Evolutionary conservation across 2,329 filamentous ascomycete genomes (phyloP).

Genomic region (Curvularia spicifera): DNA sequence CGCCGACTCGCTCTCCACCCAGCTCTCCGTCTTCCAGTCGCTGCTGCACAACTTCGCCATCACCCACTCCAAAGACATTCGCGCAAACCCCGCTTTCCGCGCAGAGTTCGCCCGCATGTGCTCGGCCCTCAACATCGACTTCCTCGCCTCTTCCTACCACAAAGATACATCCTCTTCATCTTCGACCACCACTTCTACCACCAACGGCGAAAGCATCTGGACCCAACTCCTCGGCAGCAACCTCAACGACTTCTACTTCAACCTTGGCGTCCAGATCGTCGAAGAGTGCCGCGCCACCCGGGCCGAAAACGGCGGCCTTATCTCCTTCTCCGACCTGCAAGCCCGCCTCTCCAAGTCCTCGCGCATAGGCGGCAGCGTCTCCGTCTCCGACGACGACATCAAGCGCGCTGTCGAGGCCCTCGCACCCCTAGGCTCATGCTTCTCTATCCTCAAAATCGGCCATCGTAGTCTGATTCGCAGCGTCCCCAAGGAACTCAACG

Average conservation of each 20-base stretch:
- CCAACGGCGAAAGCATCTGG: slow-evolving; percentile 75
- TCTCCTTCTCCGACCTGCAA: slow-evolving; percentile 80
- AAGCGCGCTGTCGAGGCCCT: slow-evolving; percentile 86
- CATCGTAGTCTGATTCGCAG: slow-evolving; percentile 87
- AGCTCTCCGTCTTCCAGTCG: slow-evolving; percentile 94
- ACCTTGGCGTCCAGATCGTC: slow-evolving; percentile 92
- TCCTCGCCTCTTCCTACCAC: slow-evolving; percentile 66
- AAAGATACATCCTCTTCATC: slow-evolving; percentile 49
- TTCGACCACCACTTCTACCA: background rate
- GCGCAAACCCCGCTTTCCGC: slow-evolving; percentile 91
- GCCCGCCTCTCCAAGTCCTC: slow-evolving; percentile 75
- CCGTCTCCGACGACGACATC: slow-evolving; percentile 91
- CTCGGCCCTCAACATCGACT: slow-evolving; percentile 93
- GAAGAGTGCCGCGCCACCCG: slow-evolving; percentile 88
- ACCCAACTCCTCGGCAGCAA: slow-evolving; percentile 87
- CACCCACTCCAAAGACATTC: slow-evolving; percentile 94
- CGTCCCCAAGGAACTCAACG: slow-evolving; percentile 93
- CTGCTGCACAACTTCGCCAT: slow-evolving; percentile 93
- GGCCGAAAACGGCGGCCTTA: slow-evolving; percentile 89
- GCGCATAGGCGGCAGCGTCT: slow-evolving; percentile 70
- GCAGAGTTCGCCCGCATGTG: slow-evolving; percentile 99
- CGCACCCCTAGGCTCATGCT: slow-evolving; percentile 84
- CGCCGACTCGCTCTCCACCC: slow-evolving; percentile 84
- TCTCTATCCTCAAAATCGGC: slow-evolving; percentile 83
- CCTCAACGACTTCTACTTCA: slow-evolving; percentile 99